Evolutionary conservation across 495 filamentous ascomycete genomes (phyloP).

Genomic region (Penicillium mononematosum): DNA sequence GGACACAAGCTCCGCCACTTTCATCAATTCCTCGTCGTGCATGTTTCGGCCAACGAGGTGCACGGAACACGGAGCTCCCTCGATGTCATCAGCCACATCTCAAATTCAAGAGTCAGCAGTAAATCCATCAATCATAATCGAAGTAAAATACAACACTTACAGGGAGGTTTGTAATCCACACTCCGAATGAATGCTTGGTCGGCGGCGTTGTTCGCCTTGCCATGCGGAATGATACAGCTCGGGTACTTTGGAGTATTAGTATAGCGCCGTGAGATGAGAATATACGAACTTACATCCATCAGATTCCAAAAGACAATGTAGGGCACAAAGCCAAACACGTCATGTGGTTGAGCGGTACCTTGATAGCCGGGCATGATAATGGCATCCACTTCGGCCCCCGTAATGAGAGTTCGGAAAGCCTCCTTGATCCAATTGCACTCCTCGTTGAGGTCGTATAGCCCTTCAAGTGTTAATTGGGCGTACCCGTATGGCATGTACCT

Average conservation of each 20-base stretch:
- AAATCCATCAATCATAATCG: no score
- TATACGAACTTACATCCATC: constrained; percentile 14
- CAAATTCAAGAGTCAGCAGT: background rate
- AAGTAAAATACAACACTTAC: constrained; percentile 1
- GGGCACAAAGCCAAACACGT: constrained; percentile 13
- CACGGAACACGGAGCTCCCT: constrained; percentile 23
- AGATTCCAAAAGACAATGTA: constrained; percentile 24
- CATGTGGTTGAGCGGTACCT: constrained; percentile 18
- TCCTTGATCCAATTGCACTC: constrained; percentile 17
- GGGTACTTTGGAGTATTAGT: constrained; percentile 18
- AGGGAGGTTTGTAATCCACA: constrained; percentile 23
- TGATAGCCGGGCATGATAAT: constrained; percentile 25
- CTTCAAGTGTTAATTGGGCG: constrained; percentile 15
- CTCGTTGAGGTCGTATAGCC: constrained; percentile 17
- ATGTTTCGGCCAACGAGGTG: constrained; percentile 18
- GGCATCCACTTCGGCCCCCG: constrained; percentile 14
- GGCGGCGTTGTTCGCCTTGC: constrained; percentile 14
- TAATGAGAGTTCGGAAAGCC: constrained; percentile 13
- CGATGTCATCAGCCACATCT: constrained; percentile 14
- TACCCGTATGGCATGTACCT: constrained; percentile 16
- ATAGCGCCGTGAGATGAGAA: background rate
- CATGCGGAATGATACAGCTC: constrained; percentile 20
- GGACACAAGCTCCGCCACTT: background rate
- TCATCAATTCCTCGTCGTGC: constrained; percentile 20
- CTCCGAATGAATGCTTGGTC: constrained; percentile 18